phyloP scores from a whole-genome alignment of 2,329 filamentous ascomycete genomes.

The Botryotinia narcissicola region DNA sequence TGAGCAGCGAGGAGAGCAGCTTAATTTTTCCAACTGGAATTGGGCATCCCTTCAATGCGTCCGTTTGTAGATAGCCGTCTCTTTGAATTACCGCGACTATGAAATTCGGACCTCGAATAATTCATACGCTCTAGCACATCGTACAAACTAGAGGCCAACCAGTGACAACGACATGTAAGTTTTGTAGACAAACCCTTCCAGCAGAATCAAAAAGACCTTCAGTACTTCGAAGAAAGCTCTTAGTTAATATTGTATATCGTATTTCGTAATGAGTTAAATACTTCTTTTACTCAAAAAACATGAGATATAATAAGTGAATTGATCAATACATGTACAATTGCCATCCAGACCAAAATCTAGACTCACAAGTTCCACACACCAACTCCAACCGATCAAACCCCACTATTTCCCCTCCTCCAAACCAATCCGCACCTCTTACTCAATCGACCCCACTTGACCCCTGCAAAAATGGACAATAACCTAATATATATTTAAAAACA shows the following conservation, averaged over 20 bases:
- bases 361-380: neutral
- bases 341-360: neutral
- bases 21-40: neutral
- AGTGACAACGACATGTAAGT: neutral
- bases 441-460: neutral
- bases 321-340: neutral
- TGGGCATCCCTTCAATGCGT: neutral
- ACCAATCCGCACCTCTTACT: neutral
- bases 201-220: neutral
- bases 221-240: neutral
- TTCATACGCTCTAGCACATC: neutral
- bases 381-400: neutral
- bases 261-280: neutral
- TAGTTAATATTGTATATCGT: neutral
- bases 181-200: neutral
- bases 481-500: neutral
- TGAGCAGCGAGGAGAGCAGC: neutral
- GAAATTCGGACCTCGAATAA: neutral
- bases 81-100: neutral
- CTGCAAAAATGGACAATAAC: neutral
- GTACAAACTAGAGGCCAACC: neutral
- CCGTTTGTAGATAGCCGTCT: neutral
- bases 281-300: neutral
- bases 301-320: neutral
- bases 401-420: neutral